Conservation (phyloP, 495 filamentous ascomycete genomes). For the Sporormia fimetaria region DNA sequence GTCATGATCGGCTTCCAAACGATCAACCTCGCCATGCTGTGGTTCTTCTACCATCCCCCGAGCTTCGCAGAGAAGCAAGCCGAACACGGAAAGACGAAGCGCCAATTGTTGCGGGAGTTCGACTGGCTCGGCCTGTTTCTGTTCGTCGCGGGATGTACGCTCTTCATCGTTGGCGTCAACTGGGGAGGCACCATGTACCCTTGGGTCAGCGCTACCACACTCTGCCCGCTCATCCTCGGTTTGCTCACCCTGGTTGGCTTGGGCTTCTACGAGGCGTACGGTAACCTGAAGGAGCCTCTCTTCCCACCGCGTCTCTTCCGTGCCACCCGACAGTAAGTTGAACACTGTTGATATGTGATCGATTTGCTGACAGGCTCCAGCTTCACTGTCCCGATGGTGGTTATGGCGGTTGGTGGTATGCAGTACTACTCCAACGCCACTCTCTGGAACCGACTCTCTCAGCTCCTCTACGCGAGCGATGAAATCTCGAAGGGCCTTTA, state of each 20-base stretch:
- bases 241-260: slow-evolving; percentile 14
- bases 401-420: slow-evolving; percentile 23
- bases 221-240: slow-evolving; percentile 16
- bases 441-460: slow-evolving; percentile 19
- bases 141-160: slow-evolving; percentile 16
- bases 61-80: slow-evolving; percentile 18
- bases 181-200: slow-evolving; percentile 20
- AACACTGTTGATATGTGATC: background rate
- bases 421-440: slow-evolving; percentile 24
- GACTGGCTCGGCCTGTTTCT: slow-evolving; percentile 21
- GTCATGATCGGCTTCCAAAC: slow-evolving; percentile 21
- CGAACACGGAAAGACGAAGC: slow-evolving; percentile 8
- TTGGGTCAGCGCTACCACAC: slow-evolving; percentile 13
- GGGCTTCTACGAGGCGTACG: slow-evolving; percentile 20
- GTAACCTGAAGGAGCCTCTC: slow-evolving; percentile 17
- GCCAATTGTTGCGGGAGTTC: slow-evolving; percentile 12
- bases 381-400: slow-evolving; percentile 23
- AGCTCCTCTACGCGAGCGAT: slow-evolving; percentile 19
- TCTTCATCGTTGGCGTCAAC: slow-evolving; percentile 19
- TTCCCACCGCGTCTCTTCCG: slow-evolving; percentile 22
- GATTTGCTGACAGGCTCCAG: slow-evolving; percentile 3
- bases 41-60: slow-evolving; percentile 23
- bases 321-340: slow-evolving; percentile 18
- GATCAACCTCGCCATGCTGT: slow-evolving; percentile 14
- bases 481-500: slow-evolving; percentile 24